Base-by-base conservation (phyloP, 345 rosid genomes). In the Toxicodendron radicans region DNA sequence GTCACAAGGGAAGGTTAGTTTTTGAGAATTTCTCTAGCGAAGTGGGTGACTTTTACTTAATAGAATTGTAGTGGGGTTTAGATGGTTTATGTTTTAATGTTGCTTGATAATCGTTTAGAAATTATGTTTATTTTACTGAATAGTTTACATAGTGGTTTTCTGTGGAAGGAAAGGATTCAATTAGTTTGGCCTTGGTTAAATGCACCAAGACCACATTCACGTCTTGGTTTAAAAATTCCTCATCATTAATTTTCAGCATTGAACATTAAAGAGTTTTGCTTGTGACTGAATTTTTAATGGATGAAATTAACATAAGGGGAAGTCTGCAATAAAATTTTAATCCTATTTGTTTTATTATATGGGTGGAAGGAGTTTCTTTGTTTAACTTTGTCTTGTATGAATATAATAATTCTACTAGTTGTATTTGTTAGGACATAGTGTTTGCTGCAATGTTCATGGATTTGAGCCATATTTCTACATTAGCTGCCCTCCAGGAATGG, bases 391-490 rank as follows among this genome's bases (percentile, higher is more conserved):
- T 10, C 45, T 66, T 48, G n/a, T 52, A 33, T 41, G 9, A 71
- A 46, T 23, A 4, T 68, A 68, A 63, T 52, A 18, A 38, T 17
- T 58, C 6, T 41, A 23, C 70, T 70, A 8, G 58, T 76, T 66
- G 62, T 32, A 70, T 60, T 72, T 74, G 43, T 67, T 79, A 93
- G 99, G 99, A 56, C 90, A 90, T 57, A 95, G 97, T 81, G 98
- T 95, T 62, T 95, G 98, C 83, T 95, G 98, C 86, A 76, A 76
- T 73, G 97, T 90, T 75, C 99, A 95, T 85, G 98, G 99, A 35
- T 95, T 95, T 73, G 97, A 95, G 86, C 99, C 97, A 1, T 95
- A 95, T 84, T 91, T 95, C 82, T 95, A 93, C 78, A 89, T 93
- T 69, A 83, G 85, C 74, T 91, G 97, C 79, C 98, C 96, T 80